Percentiles rank a stretch among this genome's conserved stretches.
phyloP scores from a whole-genome alignment of 2,329 filamentous ascomycete species.

The Penicillium sp. region DNA sequence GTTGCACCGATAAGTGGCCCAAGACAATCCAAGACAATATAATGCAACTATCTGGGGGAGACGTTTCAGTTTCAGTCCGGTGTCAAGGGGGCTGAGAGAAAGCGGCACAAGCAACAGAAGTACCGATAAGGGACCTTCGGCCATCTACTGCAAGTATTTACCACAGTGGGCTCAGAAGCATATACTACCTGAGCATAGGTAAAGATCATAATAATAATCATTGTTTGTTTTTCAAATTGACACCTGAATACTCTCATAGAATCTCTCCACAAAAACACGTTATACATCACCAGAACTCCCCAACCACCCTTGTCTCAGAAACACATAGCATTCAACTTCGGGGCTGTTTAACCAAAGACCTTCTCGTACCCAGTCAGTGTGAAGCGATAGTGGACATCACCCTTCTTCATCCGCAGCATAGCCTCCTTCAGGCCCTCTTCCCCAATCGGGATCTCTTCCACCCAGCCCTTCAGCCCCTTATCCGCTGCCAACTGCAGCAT shows the following conservation, averaged over 20 bases:
- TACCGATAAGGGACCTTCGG: neutral
- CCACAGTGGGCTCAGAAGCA: neutral
- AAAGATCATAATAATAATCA: neutral
- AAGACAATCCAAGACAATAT: neutral
- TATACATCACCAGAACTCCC: neutral
- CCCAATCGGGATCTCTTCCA: conserved; percentile 69
- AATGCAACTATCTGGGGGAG: too few relatives aligned
- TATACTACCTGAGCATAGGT: neutral
- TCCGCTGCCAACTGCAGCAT: conserved; percentile 72
- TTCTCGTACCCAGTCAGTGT: conserved; percentile 57
- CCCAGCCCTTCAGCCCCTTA: conserved; percentile 67
- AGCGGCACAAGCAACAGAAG: neutral
- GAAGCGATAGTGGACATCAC: conserved; percentile 70
- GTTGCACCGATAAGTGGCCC: neutral
- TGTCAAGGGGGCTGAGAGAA: neutral
- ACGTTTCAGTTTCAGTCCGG: neutral
- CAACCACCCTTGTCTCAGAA: neutral
- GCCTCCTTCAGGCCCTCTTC: conserved; percentile 68
- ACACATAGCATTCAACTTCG: neutral
- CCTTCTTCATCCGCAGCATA: conserved; percentile 66
- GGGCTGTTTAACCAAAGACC: conserved; percentile 25
- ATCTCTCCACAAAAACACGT: neutral
- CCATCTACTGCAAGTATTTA: neutral
- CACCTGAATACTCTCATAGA: neutral
- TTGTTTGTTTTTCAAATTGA: neutral